A percentile compares a stretch with the other conserved stretches of the same genome.
phyloP scores from a whole-genome alignment of 257 asterid species.

The Scutellaria baicalensis region DNA sequence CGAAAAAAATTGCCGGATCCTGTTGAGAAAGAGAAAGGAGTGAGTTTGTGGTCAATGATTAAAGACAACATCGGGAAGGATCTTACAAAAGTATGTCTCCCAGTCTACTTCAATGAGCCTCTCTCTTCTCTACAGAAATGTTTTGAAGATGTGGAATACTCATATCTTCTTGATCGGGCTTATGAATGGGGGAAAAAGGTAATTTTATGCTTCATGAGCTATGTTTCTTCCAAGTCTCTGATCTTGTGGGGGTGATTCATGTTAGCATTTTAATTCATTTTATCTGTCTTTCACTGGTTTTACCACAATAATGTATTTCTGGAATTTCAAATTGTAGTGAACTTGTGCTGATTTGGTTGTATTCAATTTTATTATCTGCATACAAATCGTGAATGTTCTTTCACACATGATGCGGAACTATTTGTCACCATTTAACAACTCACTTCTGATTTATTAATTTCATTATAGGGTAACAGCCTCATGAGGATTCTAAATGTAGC shows the following conservation, averaged over 20 bases:
- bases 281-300: background rate
- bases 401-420: background rate
- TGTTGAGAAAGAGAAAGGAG: conserved; percentile 88
- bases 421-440: conserved; percentile 11
- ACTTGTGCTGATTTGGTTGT: background rate
- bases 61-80: conserved; percentile 98
- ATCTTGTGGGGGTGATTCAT: background rate
- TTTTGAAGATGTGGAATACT: conserved; percentile 89
- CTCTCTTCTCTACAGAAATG: conserved; percentile 95
- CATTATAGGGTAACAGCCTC: conserved; percentile 75
- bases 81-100: conserved; percentile 94
- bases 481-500: conserved; percentile 95
- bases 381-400: background rate
- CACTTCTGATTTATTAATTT: conserved; percentile 17
- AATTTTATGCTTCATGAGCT: conserved; percentile 8
- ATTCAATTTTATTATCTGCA: background rate
- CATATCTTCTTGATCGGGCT: conserved; percentile 91
- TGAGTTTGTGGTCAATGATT: conserved; percentile 97
- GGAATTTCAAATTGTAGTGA: background rate
- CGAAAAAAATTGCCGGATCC: conserved; percentile 90
- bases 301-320: background rate
- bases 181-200: conserved; percentile 87
- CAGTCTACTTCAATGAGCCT: conserved; percentile 97
- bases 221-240: background rate
- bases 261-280: background rate